These are phyloP conservation scores for Globisporangium paroecandrum DNA, from an alignment of 352 stramenopile species.

Conservation along the genomic window DNA sequence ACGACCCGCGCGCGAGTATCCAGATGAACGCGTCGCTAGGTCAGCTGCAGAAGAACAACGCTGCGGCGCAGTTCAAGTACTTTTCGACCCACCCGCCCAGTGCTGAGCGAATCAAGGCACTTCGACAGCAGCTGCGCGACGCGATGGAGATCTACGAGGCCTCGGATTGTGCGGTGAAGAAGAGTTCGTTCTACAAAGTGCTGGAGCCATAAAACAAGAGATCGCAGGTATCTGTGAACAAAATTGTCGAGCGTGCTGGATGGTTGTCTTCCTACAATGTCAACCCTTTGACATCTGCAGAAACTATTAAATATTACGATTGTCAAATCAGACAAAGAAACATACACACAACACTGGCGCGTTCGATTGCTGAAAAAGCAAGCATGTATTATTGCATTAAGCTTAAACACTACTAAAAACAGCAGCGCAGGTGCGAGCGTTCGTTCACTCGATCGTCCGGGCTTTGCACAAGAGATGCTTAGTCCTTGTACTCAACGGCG, in stretches of 20 bases:
- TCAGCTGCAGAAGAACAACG: conserved; percentile 23
- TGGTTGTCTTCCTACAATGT: too few species aligned
- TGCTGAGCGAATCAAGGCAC: conserved; percentile 46
- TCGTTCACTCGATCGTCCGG: too few species aligned
- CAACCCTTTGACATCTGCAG: too few species aligned
- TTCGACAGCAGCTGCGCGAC: conserved; percentile 37
- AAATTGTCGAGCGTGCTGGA: too few species aligned
- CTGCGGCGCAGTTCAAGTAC: conserved; percentile 48
- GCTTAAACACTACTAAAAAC: conserved; percentile 28
- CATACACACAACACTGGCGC: neutral
- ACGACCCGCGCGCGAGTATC: conserved; percentile 50
- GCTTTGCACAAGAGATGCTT: conserved; percentile 13
- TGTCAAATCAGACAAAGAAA: neutral
- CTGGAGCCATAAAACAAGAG: neutral
- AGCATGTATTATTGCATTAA: conserved; percentile 2
- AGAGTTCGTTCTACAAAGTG: conserved; percentile 26
- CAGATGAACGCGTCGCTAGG: conserved; percentile 46
- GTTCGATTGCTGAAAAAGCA: conserved; percentile 3
- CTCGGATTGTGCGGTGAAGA: conserved; percentile 32
- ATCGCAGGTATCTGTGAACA: too few species aligned
- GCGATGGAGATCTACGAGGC: conserved; percentile 45
- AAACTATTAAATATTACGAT: neutral
- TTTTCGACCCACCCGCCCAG: conserved; percentile 75
- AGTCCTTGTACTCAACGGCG: conserved; percentile 38
- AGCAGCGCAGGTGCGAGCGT: conserved; percentile 63